Conservation (phyloP, 2,329 filamentous ascomycete species). For the Scedosporium aurantiacum region DNA sequence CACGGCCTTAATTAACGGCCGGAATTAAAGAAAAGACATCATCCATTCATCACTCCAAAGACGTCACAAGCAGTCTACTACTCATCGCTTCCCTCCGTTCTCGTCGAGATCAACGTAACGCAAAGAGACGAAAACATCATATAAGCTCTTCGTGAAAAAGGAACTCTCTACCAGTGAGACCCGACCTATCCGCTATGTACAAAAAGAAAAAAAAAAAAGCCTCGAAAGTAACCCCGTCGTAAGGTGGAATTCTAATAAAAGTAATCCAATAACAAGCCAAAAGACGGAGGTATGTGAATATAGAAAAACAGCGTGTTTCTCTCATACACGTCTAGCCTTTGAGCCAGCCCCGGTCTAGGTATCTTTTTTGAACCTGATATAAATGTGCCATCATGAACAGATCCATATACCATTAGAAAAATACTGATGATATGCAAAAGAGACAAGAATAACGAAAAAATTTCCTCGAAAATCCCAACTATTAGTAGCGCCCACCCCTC, state of each 20-base stretch:
- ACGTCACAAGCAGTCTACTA: too few species aligned
- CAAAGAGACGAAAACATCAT: neutral
- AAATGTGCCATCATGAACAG: neutral
- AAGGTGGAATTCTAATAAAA: neutral
- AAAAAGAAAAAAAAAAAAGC: neutral
- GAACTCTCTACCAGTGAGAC: neutral
- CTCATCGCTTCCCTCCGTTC: too few species aligned
- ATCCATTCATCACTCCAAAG: too few species aligned
- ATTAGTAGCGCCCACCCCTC: conserved; percentile 17
- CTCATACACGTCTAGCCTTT: neutral
- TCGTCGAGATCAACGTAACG: too few species aligned
- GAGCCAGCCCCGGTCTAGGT: neutral
- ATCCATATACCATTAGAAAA: neutral
- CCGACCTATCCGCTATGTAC: neutral
- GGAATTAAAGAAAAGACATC: too few species aligned
- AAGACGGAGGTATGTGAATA: neutral
- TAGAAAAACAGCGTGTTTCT: neutral
- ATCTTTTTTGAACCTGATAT: neutral
- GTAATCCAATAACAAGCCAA: neutral
- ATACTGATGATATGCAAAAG: neutral
- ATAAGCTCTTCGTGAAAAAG: neutral
- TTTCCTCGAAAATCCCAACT: neutral
- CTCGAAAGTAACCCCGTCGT: neutral
- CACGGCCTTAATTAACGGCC: too few species aligned
- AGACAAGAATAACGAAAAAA: neutral